These are phyloP conservation scores for Pseudogymnoascus sp. DNA, from an alignment of 2,329 filamentous ascomycete genomes.

Conservation along the genomic window DNA sequence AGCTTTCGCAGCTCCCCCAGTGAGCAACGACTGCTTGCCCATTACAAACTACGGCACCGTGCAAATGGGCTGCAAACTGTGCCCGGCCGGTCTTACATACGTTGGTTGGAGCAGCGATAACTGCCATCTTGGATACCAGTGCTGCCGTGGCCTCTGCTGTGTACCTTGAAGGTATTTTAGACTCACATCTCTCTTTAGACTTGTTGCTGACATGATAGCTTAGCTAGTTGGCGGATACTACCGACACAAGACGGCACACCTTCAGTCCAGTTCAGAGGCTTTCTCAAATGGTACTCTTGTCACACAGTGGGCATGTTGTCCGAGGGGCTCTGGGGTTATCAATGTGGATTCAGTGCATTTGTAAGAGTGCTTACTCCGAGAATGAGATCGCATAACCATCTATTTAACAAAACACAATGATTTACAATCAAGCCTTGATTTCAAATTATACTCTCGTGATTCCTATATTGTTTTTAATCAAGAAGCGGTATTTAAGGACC, in stretches of 20 bases:
- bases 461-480: not conserved
- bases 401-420: not conserved
- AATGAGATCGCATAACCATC: not conserved
- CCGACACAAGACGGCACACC: not conserved
- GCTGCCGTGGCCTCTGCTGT: not conserved
- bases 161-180: not conserved
- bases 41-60: not conserved
- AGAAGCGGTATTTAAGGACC: not conserved
- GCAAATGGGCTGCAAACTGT: not conserved
- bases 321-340: not conserved
- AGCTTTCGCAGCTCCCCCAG: not conserved
- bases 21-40: not conserved
- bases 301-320: not conserved
- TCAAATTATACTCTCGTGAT: not conserved
- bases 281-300: not conserved
- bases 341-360: not conserved
- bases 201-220: not conserved
- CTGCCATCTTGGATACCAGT: not conserved
- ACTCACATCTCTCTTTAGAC: not conserved
- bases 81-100: not conserved
- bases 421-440: not conserved
- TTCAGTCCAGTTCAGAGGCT: not conserved
- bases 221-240: not conserved
- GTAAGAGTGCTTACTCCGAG: not conserved
- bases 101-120: not conserved